Base-by-base conservation (phyloP, 139 green algal species). In the Tetratostichococcus sp. region DNA sequence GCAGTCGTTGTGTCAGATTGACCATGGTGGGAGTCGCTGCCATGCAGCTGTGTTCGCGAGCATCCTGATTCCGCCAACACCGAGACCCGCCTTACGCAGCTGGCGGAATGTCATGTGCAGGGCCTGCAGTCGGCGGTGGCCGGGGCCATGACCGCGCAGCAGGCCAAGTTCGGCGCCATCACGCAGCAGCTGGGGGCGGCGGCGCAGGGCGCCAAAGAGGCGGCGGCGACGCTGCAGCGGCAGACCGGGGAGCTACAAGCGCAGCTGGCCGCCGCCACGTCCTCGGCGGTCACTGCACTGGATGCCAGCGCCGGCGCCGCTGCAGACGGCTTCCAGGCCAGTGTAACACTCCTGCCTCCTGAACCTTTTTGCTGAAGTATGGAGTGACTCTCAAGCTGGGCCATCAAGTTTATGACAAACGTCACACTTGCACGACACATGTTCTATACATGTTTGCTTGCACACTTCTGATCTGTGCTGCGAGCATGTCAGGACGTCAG, bases 61-160 rank as follows among this genome's bases (percentile, higher is more conserved):
- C 35, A 80, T 62, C 69, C 42, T 68, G 73, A 25, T 25, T 35
- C n/a, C n/a, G n/a, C n/a, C n/a, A n/a, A n/a, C n/a, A n/a, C n/a
- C n/a, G n/a, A n/a, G n/a, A n/a, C n/a, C n/a, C n/a, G n/a, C n/a
- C n/a, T n/a, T n/a, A n/a, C n/a, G n/a, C n/a, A n/a, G n/a, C n/a
- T n/a, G n/a, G n/a, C n/a, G n/a, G n/a, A n/a, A 5, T 35, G 33
- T 43, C 50, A 0, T n/a, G 43, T 89, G 32, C 42, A 65, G 5
- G 74, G 68, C 3, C 68, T 89, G 58, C 66, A 87, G 33, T 59
- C 32, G 2, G 72, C 77, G 2, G 65, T 89, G 4, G 30, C 35
- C 2, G 71, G 25, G 11, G 69, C 75, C 6, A 5, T 77, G 43
- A 33, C 43, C 31, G 71, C 65, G 26, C 58, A 77, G 71, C 65